These are phyloP conservation scores for Alternaria sp. DNA, from an alignment of 2,329 filamentous ascomycete species.

Conservation along the genomic window DNA sequence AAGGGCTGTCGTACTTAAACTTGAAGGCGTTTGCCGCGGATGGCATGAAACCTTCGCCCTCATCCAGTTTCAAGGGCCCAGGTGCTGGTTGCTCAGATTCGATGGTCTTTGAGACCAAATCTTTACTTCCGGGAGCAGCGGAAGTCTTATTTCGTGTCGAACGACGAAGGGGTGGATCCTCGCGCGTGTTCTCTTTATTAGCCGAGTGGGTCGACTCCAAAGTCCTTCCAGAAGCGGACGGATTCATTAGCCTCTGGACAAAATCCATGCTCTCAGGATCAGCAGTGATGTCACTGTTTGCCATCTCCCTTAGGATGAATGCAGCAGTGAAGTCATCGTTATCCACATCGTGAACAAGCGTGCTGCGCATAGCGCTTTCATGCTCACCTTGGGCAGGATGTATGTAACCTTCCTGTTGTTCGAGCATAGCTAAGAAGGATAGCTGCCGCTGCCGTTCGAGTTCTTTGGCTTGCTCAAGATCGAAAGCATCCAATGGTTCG, in stretches of 20 bases:
- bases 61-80: not conserved
- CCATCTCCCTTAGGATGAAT: not conserved
- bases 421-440: not conserved
- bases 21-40: conserved; percentile 2
- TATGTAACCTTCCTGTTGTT: not conserved
- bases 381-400: not conserved
- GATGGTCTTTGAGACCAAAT: not conserved
- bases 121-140: not conserved
- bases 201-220: not conserved
- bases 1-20: conserved; percentile 6
- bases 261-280: not conserved
- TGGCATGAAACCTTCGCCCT: not conserved
- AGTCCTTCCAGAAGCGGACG: not conserved
- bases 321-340: not conserved
- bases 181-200: not conserved
- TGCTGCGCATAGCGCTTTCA: not conserved
- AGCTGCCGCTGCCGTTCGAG: not conserved
- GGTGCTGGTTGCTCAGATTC: not conserved
- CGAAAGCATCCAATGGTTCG: not conserved
- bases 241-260: not conserved
- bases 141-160: not conserved
- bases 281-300: not conserved
- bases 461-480: not conserved
- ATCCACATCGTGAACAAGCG: not conserved
- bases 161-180: not conserved